Evolutionary conservation across 2,329 filamentous ascomycete genomes (phyloP).

Genomic region (Phaeoacremonium minimum): DNA sequence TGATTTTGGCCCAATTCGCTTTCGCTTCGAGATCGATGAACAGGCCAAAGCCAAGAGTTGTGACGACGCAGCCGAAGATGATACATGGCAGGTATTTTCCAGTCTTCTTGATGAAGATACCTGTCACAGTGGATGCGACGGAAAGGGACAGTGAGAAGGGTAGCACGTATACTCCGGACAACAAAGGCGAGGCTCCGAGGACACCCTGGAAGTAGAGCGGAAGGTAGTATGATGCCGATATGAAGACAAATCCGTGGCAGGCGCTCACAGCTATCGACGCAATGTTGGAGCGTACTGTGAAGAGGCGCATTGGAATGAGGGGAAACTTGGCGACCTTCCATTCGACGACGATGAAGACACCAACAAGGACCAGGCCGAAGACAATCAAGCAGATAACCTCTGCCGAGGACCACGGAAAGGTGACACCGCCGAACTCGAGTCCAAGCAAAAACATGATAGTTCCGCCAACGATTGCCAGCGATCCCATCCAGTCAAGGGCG

Average conservation of each 20-base stretch:
- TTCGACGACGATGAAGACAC: slow-evolving; percentile 56
- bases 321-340: slow-evolving; percentile 60
- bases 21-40: slow-evolving; percentile 51
- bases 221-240: slow-evolving; percentile 64
- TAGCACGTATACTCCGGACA: slow-evolving; percentile 58
- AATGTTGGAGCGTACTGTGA: slow-evolving; percentile 49
- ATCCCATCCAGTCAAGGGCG: slow-evolving; percentile 58
- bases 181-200: slow-evolving; percentile 53
- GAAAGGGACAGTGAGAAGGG: slow-evolving; percentile 52
- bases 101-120: slow-evolving; percentile 43
- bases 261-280: slow-evolving; percentile 46
- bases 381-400: slow-evolving; percentile 60
- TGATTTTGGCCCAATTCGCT: slow-evolving; percentile 39
- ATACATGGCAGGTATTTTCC: slow-evolving; percentile 56
- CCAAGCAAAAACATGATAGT: slow-evolving; percentile 68
- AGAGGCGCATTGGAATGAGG: slow-evolving; percentile 63
- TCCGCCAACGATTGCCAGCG: slow-evolving; percentile 56
- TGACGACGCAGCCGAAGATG: slow-evolving; percentile 44
- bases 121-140: slow-evolving; percentile 33
- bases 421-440: slow-evolving; percentile 64
- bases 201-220: slow-evolving; percentile 72
- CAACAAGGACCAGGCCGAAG: slow-evolving; percentile 47
- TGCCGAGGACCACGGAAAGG: slow-evolving; percentile 56
- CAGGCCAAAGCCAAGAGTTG: slow-evolving; percentile 56
- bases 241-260: slow-evolving; percentile 53